Conservation (phyloP, 2,329 filamentous ascomycete genomes). For the Colletotrichum karsti region DNA sequence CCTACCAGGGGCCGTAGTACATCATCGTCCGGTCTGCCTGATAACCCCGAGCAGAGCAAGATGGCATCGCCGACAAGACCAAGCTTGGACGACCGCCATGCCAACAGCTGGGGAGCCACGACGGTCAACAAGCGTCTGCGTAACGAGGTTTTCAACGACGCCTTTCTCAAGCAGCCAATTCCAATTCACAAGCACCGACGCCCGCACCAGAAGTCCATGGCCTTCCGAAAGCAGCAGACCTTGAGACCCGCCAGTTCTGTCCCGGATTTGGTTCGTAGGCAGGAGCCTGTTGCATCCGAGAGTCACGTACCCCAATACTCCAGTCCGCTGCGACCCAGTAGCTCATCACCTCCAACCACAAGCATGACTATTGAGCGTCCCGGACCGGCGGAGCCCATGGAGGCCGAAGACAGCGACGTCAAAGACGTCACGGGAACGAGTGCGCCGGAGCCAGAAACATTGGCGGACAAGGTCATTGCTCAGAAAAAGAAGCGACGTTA, state of each 20-base stretch:
- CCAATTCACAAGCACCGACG: slow-evolving; percentile 80
- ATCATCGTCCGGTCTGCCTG: slow-evolving; percentile 39
- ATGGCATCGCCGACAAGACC: slow-evolving; percentile 42
- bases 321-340: slow-evolving; percentile 21
- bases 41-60: slow-evolving; percentile 15
- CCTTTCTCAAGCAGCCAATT: slow-evolving; percentile 85
- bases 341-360: slow-evolving; percentile 13
- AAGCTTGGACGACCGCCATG: slow-evolving; percentile 61
- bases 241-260: slow-evolving; percentile 56
- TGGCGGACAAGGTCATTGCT: slow-evolving; percentile 50
- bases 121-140: slow-evolving; percentile 88
- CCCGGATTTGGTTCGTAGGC: slow-evolving; percentile 41
- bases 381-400: not conserved
- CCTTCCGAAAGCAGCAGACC: slow-evolving; percentile 54
- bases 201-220: slow-evolving; percentile 73
- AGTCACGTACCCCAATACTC: slow-evolving; percentile 22
- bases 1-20: slow-evolving; percentile 43
- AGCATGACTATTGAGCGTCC: slow-evolving; percentile 18
- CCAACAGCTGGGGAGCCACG: slow-evolving; percentile 86
- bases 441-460: slow-evolving; percentile 68
- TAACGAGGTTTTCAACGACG: slow-evolving; percentile 92
- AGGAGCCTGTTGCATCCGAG: slow-evolving; percentile 8
- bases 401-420: slow-evolving; percentile 45
- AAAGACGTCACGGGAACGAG: slow-evolving; percentile 71
- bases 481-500: slow-evolving; percentile 74